Evolutionary conservation across 192 early-diverging fungal species (phyloP).

Genomic region (Coemansia sp.): DNA sequence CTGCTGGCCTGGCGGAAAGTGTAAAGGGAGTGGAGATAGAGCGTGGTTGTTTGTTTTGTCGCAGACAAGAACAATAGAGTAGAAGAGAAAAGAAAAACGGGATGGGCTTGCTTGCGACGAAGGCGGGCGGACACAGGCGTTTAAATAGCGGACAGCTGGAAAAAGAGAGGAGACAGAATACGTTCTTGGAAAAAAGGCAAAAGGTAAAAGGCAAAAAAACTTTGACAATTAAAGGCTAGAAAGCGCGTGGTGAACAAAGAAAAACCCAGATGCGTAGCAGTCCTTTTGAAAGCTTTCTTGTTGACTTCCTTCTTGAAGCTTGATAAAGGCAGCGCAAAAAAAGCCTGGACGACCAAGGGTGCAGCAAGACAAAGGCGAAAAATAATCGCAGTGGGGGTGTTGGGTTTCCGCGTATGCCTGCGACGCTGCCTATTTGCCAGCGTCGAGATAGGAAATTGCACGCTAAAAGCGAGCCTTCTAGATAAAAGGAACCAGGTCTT

Average conservation of each 20-base stretch:
- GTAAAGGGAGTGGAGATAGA: background rate
- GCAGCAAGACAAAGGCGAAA: background rate
- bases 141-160: background rate
- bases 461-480: background rate
- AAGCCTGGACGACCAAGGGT: background rate
- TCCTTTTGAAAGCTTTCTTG: slow-evolving; percentile 11
- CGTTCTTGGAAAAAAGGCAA: slow-evolving; percentile 5
- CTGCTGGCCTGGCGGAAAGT: background rate
- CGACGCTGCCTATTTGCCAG: slow-evolving; percentile 6
- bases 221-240: slow-evolving; percentile 2
- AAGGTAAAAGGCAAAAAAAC: background rate
- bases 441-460: background rate
- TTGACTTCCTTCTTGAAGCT: slow-evolving; percentile 12
- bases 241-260: slow-evolving; percentile 4
- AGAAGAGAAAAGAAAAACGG: slow-evolving; percentile 1
- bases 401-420: slow-evolving; percentile 5
- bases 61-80: slow-evolving; percentile 13
- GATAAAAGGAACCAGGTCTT: slow-evolving; percentile 12
- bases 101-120: background rate
- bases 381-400: background rate
- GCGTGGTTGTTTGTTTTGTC: slow-evolving; percentile 6
- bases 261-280: background rate
- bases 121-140: background rate
- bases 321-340: slow-evolving; percentile 2
- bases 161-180: background rate